These are phyloP conservation scores for Neospora caninum DNA, from an alignment of 169 alveolate genomes.

Conservation along the genomic window DNA sequence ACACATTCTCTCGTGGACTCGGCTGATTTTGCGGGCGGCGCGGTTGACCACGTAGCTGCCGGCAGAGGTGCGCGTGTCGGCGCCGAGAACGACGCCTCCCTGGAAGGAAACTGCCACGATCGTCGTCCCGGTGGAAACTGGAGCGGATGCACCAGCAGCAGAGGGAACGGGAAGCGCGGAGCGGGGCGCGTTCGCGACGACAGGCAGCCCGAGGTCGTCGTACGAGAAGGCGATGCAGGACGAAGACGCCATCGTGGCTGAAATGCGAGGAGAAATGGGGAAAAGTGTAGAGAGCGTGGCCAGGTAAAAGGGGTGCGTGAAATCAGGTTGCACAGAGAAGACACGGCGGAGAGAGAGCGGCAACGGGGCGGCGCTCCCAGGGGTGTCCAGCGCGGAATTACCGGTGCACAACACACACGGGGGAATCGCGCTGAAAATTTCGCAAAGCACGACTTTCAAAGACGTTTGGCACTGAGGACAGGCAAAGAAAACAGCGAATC, in stretches of 20 bases:
- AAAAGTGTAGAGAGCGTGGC: background rate
- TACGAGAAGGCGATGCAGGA: background rate
- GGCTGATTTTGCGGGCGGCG: conserved; percentile 91
- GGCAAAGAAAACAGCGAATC: too few species aligned
- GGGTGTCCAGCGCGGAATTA: too few species aligned
- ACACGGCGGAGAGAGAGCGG: background rate
- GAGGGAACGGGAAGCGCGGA: background rate
- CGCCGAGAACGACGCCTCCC: conserved; percentile 93
- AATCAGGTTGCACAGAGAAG: background rate
- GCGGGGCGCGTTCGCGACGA: background rate
- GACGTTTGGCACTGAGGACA: too few species aligned
- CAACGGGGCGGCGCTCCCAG: too few species aligned
- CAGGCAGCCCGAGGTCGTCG: conserved; percentile 26
- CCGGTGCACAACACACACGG: too few species aligned
- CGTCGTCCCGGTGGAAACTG: conserved; percentile 89
- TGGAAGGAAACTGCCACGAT: conserved; percentile 88
- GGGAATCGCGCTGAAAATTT: too few species aligned
- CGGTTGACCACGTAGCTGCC: conserved; percentile 91
- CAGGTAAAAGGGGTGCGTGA: background rate
- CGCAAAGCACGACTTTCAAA: too few species aligned
- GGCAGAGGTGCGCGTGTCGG: conserved; percentile 94
- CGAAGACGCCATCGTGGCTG: conserved; percentile 3
- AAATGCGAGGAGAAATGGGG: background rate
- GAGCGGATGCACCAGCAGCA: background rate
- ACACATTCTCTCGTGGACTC: conserved; percentile 83